Base-by-base conservation (phyloP, 2,329 filamentous ascomycete genomes). In the Talaromyces piceae region DNA sequence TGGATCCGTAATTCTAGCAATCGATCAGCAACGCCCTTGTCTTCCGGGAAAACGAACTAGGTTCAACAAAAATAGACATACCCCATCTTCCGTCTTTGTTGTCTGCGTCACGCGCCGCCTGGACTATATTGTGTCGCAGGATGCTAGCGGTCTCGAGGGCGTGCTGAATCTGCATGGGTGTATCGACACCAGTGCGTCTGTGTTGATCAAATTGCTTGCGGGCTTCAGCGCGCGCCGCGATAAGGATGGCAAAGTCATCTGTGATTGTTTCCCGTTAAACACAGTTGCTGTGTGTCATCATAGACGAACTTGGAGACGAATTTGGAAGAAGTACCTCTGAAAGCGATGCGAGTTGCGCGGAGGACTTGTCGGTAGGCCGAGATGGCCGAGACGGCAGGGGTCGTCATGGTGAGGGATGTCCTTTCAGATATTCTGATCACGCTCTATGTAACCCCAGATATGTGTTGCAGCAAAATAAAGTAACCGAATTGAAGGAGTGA, bases 101-200 rank as follows among this genome's bases (percentile, higher is more conserved):
- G 8, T 58, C 62, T 3, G 59, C 57, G 13, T 64, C 61, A 45
- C 74, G 51, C 58, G 79, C 73, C 5, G 91, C 93, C 67, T 98
- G 93, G 3, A 98, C 91, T 3, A 98, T 76, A 62, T 97, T 97
- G 65, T 88, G 77, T 58, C 82, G 76, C 55, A 98, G 66, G 51
- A 97, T 84, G 56, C 79, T 78, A 2, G 91, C 88, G 3, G 97
- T 83, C 37, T 93, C 88, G 55, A 91, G 76, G 7, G 91, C 93
- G 62, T 95, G 84, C 57, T 83, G 73, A 54, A 98, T 82, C 8
- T 83, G 82, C 51, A 82, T 77, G 12, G 75, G 71, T 1, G 81
- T 75, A 52, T 83, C 80, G 11, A 83, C 73, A 4, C 79, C 70
- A 9, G 89, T 70, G 2, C 74, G 68, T 41, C 82, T 78, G 59